Evolutionary conservation across 2,329 filamentous ascomycete genomes (phyloP).

Genomic region (Fusarium denticulatum): DNA sequence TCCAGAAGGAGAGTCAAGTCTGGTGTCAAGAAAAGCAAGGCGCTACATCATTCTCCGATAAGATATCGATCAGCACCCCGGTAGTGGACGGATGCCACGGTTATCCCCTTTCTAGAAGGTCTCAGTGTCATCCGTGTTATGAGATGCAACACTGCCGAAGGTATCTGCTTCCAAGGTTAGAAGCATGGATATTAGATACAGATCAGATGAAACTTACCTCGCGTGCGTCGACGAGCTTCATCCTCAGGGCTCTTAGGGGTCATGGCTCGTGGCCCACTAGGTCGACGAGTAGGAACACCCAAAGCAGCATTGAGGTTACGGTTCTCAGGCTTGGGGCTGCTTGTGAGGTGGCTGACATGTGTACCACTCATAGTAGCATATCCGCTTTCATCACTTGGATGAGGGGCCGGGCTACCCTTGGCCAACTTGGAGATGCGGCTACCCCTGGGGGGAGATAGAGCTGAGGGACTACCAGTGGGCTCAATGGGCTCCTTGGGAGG

Average conservation of each 20-base stretch:
- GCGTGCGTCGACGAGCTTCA: conserved; percentile 62
- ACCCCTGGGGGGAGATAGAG: conserved; percentile 58
- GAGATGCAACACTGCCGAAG: conserved; percentile 49
- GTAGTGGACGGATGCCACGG: conserved; percentile 1
- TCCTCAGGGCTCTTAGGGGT: conserved; percentile 64
- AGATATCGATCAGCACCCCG: conserved; percentile 6
- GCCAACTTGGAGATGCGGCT: conserved; percentile 61
- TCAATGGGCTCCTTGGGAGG: conserved; percentile 72
- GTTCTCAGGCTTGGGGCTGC: conserved; percentile 66
- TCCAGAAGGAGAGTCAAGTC: background rate
- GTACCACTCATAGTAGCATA: conserved; percentile 61
- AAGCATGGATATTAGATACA: background rate
- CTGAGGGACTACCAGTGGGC: conserved; percentile 50
- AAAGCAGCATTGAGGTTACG: conserved; percentile 65
- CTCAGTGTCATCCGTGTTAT: conserved; percentile 51
- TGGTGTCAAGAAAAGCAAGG: conserved; percentile 8
- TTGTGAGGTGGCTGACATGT: conserved; percentile 61
- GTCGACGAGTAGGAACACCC: conserved; percentile 62
- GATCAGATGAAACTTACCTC: conserved; percentile 56
- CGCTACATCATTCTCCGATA: conserved; percentile 5
- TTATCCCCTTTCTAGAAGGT: conserved; percentile 46
- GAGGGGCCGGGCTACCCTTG: conserved; percentile 66
- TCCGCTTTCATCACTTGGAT: conserved; percentile 64
- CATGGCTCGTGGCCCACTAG: conserved; percentile 70
- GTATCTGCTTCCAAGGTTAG: conserved; percentile 46